Percentiles rank a stretch among this genome's conserved stretches.
Conservation (phyloP, 208 protist genomes). For the Acanthamoeba quina region DNA sequence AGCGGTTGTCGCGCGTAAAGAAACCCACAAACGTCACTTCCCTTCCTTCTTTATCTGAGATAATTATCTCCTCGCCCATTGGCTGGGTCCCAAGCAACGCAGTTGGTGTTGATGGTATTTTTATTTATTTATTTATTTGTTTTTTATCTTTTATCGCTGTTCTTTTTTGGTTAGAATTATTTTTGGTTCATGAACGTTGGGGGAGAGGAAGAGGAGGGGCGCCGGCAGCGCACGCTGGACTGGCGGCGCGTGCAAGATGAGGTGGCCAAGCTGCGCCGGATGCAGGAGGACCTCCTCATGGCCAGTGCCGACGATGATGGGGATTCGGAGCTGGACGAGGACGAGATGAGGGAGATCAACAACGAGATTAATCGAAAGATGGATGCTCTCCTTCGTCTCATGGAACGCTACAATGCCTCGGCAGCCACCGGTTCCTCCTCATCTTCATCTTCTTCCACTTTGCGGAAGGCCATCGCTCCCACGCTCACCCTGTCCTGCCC, state of each 20-base stretch:
- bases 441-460: background rate
- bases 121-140: no score
- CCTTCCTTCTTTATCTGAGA: no score
- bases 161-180: no score
- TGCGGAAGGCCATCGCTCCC: background rate
- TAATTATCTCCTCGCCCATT: no score
- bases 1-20: background rate
- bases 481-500: background rate
- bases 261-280: slow-evolving; percentile 16
- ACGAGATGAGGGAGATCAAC: slow-evolving; percentile 7
- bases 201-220: background rate
- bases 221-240: background rate
- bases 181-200: background rate
- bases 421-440: background rate
- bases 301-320: background rate
- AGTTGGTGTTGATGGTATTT: no score
- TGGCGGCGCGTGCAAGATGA: slow-evolving; percentile 24
- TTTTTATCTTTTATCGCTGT: no score
- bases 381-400: slow-evolving; percentile 8
- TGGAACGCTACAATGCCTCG: background rate
- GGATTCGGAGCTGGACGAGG: background rate
- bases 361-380: slow-evolving; percentile 54
- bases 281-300: slow-evolving; percentile 44
- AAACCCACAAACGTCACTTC: no score
- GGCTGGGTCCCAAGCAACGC: no score